Evolutionary conservation across 2,329 filamentous ascomycete genomes (phyloP), one percentile per base, ranked within the genome.

Genomic region (Beauveria caledonica): DNA sequence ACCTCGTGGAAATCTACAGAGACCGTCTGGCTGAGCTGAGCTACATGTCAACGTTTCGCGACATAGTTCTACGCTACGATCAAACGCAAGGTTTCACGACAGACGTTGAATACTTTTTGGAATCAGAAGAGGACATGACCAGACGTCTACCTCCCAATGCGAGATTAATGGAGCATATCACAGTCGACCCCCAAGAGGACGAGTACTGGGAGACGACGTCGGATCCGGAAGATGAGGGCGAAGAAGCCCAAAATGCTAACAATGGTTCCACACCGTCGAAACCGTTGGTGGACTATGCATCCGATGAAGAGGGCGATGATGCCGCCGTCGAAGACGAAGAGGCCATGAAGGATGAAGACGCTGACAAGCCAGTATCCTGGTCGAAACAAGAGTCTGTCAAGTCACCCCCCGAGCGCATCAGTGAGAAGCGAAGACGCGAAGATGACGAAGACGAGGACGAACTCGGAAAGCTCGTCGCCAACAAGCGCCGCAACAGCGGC

Each of bases 371-470:
- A 9, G 62, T 60, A 19, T 60, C 63, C n/a, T 62, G 58, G 23
- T 57, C 58, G 36, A 46, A 66, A 17, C 68, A 68, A 46, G 46
- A 67, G 13, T 64, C 72, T 58, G 73, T 71, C 40, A 69, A 73
- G 45, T 69, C 68, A 52, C 87, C 88, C 3, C 88, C 87, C 0
- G 91, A 96, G 72, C 83, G 90, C 58, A 75, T 96, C 19, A 88
- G 91, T 0, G 90, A 96, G 72, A 97, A 97, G 74, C 87, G 93
- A 52, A 84, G 93, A 52, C 85, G 94, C 67, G 92, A 96, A 70
- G 93, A 97, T 61, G 91, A 96, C 63, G 74, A 77, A n/a, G 93
- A 97, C 50, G 92, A 96, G 60, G 92, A 97, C 65, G 90, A 93
- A 68, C 76, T 97, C n/a, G 86, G 86, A 59, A 96, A 94, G 74